phyloP scores from a whole-genome alignment of 495 filamentous ascomycete species.

The Darksidea phi region DNA sequence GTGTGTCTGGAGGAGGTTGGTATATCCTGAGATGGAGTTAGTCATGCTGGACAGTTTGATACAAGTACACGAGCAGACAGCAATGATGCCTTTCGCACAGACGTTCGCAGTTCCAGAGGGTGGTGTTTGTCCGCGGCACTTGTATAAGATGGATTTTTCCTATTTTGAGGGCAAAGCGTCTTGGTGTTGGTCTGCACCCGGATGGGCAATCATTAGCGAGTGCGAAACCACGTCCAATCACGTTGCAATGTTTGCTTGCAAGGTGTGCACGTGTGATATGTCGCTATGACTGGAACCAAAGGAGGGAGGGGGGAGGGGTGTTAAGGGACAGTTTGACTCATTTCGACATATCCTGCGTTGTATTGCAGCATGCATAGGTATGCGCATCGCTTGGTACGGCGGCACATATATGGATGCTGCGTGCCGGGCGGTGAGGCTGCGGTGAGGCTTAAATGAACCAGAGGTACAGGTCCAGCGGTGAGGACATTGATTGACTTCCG shows the following conservation, averaged over 20 bases:
- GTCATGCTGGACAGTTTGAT: too few relatives aligned
- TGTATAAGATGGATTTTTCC: too few relatives aligned
- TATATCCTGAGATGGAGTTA: too few relatives aligned
- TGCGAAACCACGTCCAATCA: neutral
- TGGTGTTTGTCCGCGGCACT: too few relatives aligned
- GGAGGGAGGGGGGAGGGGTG: too few relatives aligned
- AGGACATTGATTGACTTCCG: neutral
- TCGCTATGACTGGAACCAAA: neutral
- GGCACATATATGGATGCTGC: conserved; percentile 19
- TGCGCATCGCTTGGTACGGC: conserved; percentile 1
- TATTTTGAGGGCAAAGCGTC: too few relatives aligned
- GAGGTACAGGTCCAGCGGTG: conserved; percentile 26
- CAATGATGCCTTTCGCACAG: too few relatives aligned
- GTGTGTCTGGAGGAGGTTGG: neutral
- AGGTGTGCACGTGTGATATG: neutral
- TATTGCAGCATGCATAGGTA: neutral
- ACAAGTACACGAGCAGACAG: too few relatives aligned
- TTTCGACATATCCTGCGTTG: too few relatives aligned
- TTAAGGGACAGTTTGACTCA: too few relatives aligned
- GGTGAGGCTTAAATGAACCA: conserved; percentile 17
- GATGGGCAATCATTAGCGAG: neutral
- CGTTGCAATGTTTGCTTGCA: neutral
- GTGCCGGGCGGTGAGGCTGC: conserved; percentile 14
- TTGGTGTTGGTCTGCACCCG: too few relatives aligned
- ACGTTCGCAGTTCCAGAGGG: too few relatives aligned